Evolutionary conservation across 2,329 filamentous ascomycete genomes (phyloP).

Genomic region (Trichocomaceae sp.): DNA sequence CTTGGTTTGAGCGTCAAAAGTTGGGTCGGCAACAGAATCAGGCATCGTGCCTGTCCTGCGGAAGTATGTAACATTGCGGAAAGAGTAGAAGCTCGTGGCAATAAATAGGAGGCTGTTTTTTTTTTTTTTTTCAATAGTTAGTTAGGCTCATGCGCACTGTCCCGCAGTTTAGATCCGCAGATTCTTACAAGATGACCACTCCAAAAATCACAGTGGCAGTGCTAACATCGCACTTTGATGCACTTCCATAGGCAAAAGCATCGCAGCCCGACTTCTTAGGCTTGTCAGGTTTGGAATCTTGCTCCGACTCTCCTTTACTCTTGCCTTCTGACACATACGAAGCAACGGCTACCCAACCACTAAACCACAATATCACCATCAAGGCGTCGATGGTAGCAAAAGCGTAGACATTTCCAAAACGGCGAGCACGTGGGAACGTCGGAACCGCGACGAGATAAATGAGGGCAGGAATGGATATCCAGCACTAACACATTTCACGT

Average conservation of each 20-base stretch:
- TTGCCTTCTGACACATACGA: conserved; percentile 52
- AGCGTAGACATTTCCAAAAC: conserved; percentile 55
- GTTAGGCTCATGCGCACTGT: not conserved
- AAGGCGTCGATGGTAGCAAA: conserved; percentile 51
- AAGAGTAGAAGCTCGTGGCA: conserved; percentile 47
- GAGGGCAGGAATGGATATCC: conserved; percentile 51
- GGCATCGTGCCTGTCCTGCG: conserved; percentile 52
- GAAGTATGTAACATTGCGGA: conserved; percentile 51
- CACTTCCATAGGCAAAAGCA: conserved; percentile 50
- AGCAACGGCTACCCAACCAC: conserved; percentile 51
- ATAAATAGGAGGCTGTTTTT: conserved; percentile 47
- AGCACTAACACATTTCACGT: conserved; percentile 42
- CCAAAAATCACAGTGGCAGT: conserved; percentile 51
- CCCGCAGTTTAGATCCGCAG: not conserved
- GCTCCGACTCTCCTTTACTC: conserved; percentile 39
- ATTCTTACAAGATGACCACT: conserved; percentile 50
- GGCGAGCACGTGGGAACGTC: conserved; percentile 53
- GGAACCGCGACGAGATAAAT: conserved; percentile 56
- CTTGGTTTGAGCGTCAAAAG: conserved; percentile 45
- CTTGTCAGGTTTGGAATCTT: conserved; percentile 19
- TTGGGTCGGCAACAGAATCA: conserved; percentile 36
- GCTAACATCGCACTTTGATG: conserved; percentile 51
- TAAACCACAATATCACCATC: conserved; percentile 53
- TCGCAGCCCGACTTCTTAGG: conserved; percentile 47
- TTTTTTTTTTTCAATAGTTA: conserved; percentile 24